These are phyloP conservation scores for Kingdonia uniflora DNA, from an alignment of 164 flowering plant genomes.

Conservation along the genomic window DNA sequence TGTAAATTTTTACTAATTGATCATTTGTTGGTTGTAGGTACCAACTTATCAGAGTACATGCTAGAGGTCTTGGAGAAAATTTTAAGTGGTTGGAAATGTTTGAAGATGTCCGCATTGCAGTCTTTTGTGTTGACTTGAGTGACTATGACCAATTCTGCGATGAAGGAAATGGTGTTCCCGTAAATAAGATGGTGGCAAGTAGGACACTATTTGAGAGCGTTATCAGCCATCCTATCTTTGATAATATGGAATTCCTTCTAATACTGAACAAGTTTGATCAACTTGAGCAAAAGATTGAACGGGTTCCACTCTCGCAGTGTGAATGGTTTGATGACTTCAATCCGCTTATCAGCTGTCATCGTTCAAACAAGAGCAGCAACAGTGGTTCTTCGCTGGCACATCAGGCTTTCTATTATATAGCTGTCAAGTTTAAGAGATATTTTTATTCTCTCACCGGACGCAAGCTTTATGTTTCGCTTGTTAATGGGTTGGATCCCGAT, in stretches of 20 bases:
- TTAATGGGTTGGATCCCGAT: conserved; percentile 52
- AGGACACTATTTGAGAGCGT: conserved; percentile 72
- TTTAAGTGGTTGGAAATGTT: conserved; percentile 98
- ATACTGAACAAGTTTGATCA: conserved; percentile 73
- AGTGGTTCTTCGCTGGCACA: conserved; percentile 43
- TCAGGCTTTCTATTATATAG: conserved; percentile 66
- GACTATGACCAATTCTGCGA: conserved; percentile 59
- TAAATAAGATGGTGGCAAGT: conserved; percentile 69
- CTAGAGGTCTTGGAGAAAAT: conserved; percentile 72
- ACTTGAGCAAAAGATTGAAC: conserved; percentile 67
- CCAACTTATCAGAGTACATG: conserved; percentile 73
- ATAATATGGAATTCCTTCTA: conserved; percentile 66
- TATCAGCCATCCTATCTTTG: conserved; percentile 73
- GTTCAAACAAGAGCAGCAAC: conserved; percentile 19
- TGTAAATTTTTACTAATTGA: background rate
- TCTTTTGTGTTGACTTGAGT: conserved; percentile 68
- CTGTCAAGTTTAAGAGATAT: conserved; percentile 82
- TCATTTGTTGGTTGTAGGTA: conserved; percentile 35
- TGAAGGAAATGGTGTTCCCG: conserved; percentile 37
- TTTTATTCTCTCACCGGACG: conserved; percentile 59
- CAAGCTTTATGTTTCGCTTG: conserved; percentile 58
- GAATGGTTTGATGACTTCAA: conserved; percentile 87
- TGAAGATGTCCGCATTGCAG: conserved; percentile 78
- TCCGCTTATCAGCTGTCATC: conserved; percentile 53
- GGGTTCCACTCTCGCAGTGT: conserved; percentile 47